Percentiles rank a stretch among this genome's conserved stretches.
Evolutionary conservation across 495 filamentous ascomycete species (phyloP).

Genomic region (Penicillium bovifimosum): DNA sequence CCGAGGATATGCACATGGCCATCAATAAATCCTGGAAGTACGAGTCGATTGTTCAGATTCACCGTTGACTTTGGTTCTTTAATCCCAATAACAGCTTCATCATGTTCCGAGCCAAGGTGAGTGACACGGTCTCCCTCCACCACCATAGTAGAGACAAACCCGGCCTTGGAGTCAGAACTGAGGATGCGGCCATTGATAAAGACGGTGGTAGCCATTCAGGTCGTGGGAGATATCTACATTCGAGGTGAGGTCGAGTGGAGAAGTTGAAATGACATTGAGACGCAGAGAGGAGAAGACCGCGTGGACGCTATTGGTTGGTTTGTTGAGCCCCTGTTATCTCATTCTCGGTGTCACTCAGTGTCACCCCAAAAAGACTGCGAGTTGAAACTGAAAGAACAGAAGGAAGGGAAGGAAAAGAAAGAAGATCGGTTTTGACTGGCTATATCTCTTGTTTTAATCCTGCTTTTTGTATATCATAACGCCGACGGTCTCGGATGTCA

Average conservation of each 20-base stretch:
- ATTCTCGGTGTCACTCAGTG: no score
- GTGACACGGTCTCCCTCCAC: conserved; percentile 28
- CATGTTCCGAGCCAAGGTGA: conserved; percentile 35
- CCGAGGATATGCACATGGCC: conserved; percentile 59
- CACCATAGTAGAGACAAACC: conserved; percentile 24
- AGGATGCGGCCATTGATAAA: conserved; percentile 35
- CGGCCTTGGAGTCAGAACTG: neutral
- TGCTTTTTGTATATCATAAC: neutral
- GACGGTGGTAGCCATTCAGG: conserved; percentile 18
- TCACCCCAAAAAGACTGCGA: no score
- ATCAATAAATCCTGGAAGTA: conserved; percentile 59
- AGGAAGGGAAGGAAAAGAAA: no score
- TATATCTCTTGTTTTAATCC: neutral
- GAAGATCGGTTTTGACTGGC: neutral
- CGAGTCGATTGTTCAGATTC: conserved; percentile 40
- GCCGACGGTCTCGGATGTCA: neutral
- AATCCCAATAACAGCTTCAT: conserved; percentile 14
- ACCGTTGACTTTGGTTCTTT: conserved; percentile 18
- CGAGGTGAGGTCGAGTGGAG: no score
- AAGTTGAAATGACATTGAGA: no score
- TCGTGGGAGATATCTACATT: neutral
- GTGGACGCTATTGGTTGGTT: no score
- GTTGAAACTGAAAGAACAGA: no score
- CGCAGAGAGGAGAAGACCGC: no score
- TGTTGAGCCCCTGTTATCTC: no score